A percentile compares a stretch with the other conserved stretches of the same genome.
Evolutionary conservation across 371 early-diverging fungal genomes (phyloP).

Genomic region (Apophysomyces trapeziformis): DNA sequence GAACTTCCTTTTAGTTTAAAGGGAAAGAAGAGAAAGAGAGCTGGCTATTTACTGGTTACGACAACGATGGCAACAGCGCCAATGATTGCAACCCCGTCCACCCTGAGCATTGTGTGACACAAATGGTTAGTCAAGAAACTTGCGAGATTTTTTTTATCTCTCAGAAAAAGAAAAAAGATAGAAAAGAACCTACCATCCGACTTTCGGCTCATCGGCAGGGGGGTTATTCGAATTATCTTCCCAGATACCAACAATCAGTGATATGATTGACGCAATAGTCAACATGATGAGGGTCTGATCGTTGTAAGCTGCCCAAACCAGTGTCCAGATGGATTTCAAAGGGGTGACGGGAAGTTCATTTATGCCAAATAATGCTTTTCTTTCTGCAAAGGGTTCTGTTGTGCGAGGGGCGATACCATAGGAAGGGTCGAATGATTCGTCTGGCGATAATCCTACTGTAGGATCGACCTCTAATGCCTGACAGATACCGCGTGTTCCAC

Average conservation of each 20-base stretch:
- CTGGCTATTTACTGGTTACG: constrained; percentile 61
- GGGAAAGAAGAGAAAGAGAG: not conserved
- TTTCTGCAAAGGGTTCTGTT: constrained; percentile 33
- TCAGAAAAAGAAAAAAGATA: not conserved
- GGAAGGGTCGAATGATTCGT: constrained; percentile 51
- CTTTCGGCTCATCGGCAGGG: constrained; percentile 50
- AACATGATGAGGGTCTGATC: constrained; percentile 68
- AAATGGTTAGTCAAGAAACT: constrained; percentile 9
- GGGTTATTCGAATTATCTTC: constrained; percentile 64
- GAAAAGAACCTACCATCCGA: constrained; percentile 53
- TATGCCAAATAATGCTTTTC: constrained; percentile 54
- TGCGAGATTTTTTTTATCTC: constrained; percentile 8
- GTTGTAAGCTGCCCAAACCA: constrained; percentile 61
- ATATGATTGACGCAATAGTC: constrained; percentile 76
- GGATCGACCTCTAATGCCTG: constrained; percentile 65
- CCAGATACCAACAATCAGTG: constrained; percentile 82
- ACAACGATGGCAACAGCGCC: constrained; percentile 81
- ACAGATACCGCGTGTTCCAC: constrained; percentile 61
- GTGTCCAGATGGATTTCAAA: constrained; percentile 59
- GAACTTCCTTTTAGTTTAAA: not conserved
- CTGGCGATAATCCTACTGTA: constrained; percentile 59
- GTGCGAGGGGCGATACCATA: constrained; percentile 19
- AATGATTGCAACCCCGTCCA: constrained; percentile 74
- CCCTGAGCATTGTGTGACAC: constrained; percentile 45
- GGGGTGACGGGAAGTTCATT: constrained; percentile 67